Percentiles rank a stretch among this genome's conserved stretches.
Conservation (phyloP, 495 filamentous ascomycete genomes). For the Bacidia rubella region DNA sequence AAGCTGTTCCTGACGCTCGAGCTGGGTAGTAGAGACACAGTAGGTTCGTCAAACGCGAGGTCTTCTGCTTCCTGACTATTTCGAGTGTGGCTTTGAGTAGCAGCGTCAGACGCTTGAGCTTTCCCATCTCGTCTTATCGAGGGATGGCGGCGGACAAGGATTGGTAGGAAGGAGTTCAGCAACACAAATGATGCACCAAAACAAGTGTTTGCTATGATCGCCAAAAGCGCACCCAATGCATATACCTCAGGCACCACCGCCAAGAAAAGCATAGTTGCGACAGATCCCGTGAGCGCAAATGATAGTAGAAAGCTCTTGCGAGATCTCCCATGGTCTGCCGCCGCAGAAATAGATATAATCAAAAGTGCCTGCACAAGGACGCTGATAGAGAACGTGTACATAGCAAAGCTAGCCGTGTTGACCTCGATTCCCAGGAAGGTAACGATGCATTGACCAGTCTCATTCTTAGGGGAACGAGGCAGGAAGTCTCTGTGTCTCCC, state of each 20-base stretch:
- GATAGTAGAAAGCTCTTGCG: constrained; percentile 72
- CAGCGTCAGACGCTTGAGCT: constrained; percentile 11
- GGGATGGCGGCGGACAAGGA: constrained; percentile 68
- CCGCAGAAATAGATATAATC: constrained; percentile 90
- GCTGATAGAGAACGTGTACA: constrained; percentile 93
- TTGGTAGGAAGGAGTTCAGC: constrained; percentile 69
- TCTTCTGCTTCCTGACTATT: constrained; percentile 15
- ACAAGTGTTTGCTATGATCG: constrained; percentile 81
- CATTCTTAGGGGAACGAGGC: constrained; percentile 13
- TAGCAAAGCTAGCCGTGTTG: constrained; percentile 93
- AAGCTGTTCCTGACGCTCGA: not conserved
- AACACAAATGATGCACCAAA: constrained; percentile 79
- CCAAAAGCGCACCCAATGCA: constrained; percentile 65
- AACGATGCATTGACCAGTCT: constrained; percentile 65
- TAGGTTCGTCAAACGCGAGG: constrained; percentile 24
- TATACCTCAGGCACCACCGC: constrained; percentile 60
- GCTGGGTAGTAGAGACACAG: constrained; percentile 26
- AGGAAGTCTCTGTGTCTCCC: constrained; percentile 22
- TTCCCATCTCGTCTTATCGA: constrained; percentile 15
- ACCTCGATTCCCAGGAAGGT: constrained; percentile 70
- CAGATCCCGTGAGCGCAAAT: constrained; percentile 71
- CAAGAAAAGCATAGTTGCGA: constrained; percentile 81
- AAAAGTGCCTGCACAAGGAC: constrained; percentile 78
- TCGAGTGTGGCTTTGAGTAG: constrained; percentile 12
- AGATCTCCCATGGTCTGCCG: constrained; percentile 89